A percentile compares a stretch with the other conserved stretches of the same genome.
These are phyloP conservation scores for Musa schizocarpa DNA, from an alignment of 176 grass and related monocot species.

Conservation along the genomic window DNA sequence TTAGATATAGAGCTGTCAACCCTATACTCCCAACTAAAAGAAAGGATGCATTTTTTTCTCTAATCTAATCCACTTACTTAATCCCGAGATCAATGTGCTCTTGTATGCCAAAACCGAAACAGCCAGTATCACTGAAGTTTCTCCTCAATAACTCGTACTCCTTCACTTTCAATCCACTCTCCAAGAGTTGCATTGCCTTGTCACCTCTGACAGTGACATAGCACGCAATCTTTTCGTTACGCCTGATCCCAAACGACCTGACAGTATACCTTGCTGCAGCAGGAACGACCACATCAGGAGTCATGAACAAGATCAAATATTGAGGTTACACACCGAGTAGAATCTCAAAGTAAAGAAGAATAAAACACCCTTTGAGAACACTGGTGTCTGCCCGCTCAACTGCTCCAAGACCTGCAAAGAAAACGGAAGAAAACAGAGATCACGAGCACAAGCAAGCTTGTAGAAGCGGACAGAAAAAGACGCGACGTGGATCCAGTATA, in stretches of 20 bases:
- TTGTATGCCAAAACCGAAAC: not conserved
- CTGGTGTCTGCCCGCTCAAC: not conserved
- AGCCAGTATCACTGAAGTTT: not conserved
- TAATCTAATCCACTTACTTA: not conserved
- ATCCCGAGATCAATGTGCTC: not conserved
- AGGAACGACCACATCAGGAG: not conserved
- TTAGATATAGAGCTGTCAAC: too few species aligned
- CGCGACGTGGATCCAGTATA: not conserved
- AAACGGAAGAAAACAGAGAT: not conserved
- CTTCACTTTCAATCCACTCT: not conserved
- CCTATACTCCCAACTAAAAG: too few species aligned
- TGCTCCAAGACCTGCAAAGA: constrained; percentile 30
- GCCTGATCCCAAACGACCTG: not conserved
- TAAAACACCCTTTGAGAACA: constrained; percentile 25
- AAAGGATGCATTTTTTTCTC: too few species aligned
- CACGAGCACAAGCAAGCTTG: not conserved
- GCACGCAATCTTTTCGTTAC: constrained; percentile 2
- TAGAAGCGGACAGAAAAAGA: not conserved
- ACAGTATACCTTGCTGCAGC: not conserved
- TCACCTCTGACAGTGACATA: not conserved
- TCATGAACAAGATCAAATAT: not conserved
- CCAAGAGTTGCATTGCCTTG: not conserved
- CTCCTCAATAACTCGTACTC: not conserved
- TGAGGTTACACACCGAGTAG: not conserved
- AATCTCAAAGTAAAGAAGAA: not conserved